These are phyloP conservation scores for Fragilaria crotonensis DNA, from an alignment of 108 stramenopile genomes.

Conservation along the genomic window DNA sequence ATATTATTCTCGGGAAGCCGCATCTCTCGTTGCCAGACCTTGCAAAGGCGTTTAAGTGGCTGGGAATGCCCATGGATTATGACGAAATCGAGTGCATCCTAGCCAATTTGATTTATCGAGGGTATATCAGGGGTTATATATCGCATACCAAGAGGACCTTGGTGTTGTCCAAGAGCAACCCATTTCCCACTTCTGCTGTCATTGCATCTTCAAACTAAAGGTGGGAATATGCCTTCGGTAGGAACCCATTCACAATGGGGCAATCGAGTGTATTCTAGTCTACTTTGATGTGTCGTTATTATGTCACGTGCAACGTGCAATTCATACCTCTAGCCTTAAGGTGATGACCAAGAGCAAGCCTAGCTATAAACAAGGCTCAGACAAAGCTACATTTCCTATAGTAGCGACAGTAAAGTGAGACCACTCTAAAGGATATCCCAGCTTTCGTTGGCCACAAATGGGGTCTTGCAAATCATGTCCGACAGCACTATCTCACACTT, in stretches of 20 bases:
- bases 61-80: slow-evolving; percentile 84
- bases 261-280: no score
- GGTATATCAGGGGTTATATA: slow-evolving; percentile 88
- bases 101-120: slow-evolving; percentile 90
- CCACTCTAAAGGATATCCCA: slow-evolving; percentile 58
- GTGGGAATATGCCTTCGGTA: no score
- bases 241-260: no score
- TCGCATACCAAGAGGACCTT: slow-evolving; percentile 86
- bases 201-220: no score
- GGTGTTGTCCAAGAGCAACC: slow-evolving; percentile 89
- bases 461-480: slow-evolving; percentile 41
- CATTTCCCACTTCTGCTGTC: slow-evolving; percentile 82
- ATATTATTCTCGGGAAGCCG: slow-evolving; percentile 50
- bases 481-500: slow-evolving; percentile 32
- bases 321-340: no score
- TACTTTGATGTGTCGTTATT: no score
- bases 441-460: slow-evolving; percentile 36
- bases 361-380: no score
- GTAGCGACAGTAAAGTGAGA: no score
- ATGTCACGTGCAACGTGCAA: no score
- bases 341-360: no score
- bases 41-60: slow-evolving; percentile 61
- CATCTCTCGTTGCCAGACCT: slow-evolving; percentile 67
- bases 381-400: no score
- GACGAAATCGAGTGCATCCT: slow-evolving; percentile 96